These are phyloP conservation scores for Aegilops speltoides DNA, from an alignment of 176 grass and related monocot genomes.

Conservation along the genomic window DNA sequence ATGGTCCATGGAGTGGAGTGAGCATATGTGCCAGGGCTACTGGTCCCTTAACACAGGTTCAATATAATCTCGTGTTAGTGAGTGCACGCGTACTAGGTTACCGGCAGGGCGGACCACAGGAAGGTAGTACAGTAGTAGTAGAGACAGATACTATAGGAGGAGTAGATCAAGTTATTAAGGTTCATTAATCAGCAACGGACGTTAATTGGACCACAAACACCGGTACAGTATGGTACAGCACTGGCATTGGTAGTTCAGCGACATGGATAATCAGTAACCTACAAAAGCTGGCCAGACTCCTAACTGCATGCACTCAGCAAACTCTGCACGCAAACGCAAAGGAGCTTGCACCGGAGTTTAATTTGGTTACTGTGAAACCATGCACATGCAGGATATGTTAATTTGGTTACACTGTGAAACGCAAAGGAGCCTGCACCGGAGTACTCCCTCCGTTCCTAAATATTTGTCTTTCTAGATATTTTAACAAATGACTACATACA, in stretches of 20 bases:
- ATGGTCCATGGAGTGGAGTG: background rate
- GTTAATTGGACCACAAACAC: background rate
- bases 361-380: no score
- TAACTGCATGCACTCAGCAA: no score
- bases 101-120: background rate
- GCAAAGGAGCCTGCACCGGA: no score
- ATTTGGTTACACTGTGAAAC: no score
- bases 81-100: background rate
- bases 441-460: no score
- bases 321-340: no score
- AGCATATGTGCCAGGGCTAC: background rate
- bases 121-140: background rate
- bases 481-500: no score
- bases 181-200: background rate
- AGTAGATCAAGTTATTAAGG: background rate
- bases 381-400: no score
- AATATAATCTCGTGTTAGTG: background rate
- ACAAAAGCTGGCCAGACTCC: no score
- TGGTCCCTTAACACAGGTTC: slow-evolving; percentile 11
- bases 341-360: no score
- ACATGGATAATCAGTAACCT: background rate
- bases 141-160: no score
- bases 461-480: no score
- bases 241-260: background rate
- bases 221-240: background rate